phyloP scores from a whole-genome alignment of 768 basidiomycete genomes.

The Steccherinum ochraceum region DNA sequence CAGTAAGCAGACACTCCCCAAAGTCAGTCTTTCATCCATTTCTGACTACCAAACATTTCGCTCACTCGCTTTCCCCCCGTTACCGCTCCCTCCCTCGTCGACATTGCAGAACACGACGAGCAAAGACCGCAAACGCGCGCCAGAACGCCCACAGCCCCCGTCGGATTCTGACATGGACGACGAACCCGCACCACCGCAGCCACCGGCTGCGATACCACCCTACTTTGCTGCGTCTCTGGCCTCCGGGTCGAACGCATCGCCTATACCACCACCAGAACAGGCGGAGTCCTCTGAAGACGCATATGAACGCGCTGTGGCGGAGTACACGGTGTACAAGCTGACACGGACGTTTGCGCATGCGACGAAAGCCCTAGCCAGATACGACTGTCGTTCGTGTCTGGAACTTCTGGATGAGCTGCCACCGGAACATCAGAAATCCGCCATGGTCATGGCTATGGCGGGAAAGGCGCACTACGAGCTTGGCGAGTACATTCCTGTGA shows the following conservation, averaged over 20 bases:
- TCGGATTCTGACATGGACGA: slow-evolving; percentile 76
- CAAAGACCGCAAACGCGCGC: slow-evolving; percentile 54
- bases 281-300: slow-evolving; percentile 52
- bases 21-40: not conserved
- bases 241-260: slow-evolving; percentile 33
- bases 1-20: not conserved
- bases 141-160: slow-evolving; percentile 47
- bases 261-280: slow-evolving; percentile 40
- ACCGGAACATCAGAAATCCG: slow-evolving; percentile 61
- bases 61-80: not conserved
- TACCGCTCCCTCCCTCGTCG: not conserved
- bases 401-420: slow-evolving; percentile 75
- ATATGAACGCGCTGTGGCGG: slow-evolving; percentile 68
- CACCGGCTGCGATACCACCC: slow-evolving; percentile 30
- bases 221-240: slow-evolving; percentile 37
- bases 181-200: slow-evolving; percentile 33
- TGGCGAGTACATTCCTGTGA: slow-evolving; percentile 81
- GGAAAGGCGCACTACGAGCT: slow-evolving; percentile 88
- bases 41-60: too few species aligned
- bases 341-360: slow-evolving; percentile 80
- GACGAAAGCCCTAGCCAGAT: slow-evolving; percentile 64
- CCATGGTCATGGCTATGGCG: slow-evolving; percentile 75
- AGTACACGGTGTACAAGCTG: slow-evolving; percentile 77
- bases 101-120: slow-evolving; percentile 24
- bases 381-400: slow-evolving; percentile 70